Evolutionary conservation across 129 eudicot genomes (phyloP), one percentile per base, ranked within the genome.

Genomic region (sunflower (Helianthus annuus)): DNA sequence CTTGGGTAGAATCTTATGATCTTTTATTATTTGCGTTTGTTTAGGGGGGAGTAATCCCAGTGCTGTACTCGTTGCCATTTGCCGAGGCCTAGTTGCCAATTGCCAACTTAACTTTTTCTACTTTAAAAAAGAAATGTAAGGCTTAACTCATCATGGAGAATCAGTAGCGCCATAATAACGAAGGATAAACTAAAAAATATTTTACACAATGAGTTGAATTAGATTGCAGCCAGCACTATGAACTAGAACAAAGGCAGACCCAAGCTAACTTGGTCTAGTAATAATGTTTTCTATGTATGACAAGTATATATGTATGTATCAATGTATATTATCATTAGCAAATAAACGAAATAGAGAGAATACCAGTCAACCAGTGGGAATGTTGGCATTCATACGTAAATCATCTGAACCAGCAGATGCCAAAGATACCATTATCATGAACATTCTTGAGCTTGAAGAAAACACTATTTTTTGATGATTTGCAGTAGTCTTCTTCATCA

Each of bases 1-100:
- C 63, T 61, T 83, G 68, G 84, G 77, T 60, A 87, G 76, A 68
- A 71, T 90, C 42, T 83, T 90, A 89, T 90, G 78, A 19, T 19
- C 22, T 19, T 19, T 19, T 19, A 19, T 19, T 19, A 19, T 19
- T 19, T 19, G 22, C 22, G 22, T 19, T 19, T 19, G 22, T 19
- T 19, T 19, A 19, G 22, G 22, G 22, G 22, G 22, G 22, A 19
- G 22, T 19, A 0, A 19, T 19, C 22, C 22, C 22, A 19, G 22
- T 19, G 22, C 0, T 19, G 22, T 19, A 19, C 22, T 19, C 22
- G 22, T 19, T n/a, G n/a, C n/a, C n/a, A n/a, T n/a, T n/a, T n/a
- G n/a, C 13, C 53, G 71, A 63, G 76, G 71, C 46, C 59, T 15
- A 16, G 29, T 49, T 49, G 55, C 16, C 6, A 48, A 2, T 11